Conservation (phyloP, 108 stramenopile species). For the Cylindrotheca fusiformis region DNA sequence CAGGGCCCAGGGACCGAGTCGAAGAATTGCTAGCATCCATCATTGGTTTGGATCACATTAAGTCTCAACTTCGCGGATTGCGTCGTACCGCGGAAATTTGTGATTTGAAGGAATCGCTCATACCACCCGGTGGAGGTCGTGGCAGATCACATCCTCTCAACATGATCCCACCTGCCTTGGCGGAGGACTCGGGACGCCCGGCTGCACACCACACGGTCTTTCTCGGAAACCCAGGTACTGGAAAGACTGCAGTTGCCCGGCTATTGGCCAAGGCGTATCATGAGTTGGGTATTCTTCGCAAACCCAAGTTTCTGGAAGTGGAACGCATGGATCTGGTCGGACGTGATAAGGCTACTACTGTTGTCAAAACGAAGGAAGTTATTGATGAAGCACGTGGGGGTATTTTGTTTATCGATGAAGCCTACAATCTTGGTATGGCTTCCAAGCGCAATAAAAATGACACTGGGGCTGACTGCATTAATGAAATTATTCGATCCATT, state of each 20-base stretch:
- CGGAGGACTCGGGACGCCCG: constrained; percentile 48
- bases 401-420: constrained; percentile 90
- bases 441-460: constrained; percentile 70
- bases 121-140: constrained; percentile 66
- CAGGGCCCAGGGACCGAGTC: constrained; percentile 73
- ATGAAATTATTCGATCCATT: constrained; percentile 66
- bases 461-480: constrained; percentile 68
- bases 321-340: constrained; percentile 87
- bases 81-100: constrained; percentile 85
- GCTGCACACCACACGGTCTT: constrained; percentile 86
- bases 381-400: constrained; percentile 86
- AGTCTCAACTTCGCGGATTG: constrained; percentile 76
- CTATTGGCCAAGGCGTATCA: constrained; percentile 88
- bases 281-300: constrained; percentile 81
- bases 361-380: constrained; percentile 84
- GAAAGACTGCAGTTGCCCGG: constrained; percentile 95
- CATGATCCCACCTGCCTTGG: constrained; percentile 22
- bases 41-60: constrained; percentile 87
- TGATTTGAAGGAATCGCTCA: constrained; percentile 76
- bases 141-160: constrained; percentile 16
- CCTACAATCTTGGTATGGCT: constrained; percentile 84
- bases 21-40: constrained; percentile 81
- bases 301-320: constrained; percentile 88
- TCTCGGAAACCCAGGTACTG: constrained; percentile 93
- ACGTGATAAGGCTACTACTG: constrained; percentile 66